Evolutionary conservation across 129 eudicot genomes (phyloP).

Genomic region (Lonicera japonica): DNA sequence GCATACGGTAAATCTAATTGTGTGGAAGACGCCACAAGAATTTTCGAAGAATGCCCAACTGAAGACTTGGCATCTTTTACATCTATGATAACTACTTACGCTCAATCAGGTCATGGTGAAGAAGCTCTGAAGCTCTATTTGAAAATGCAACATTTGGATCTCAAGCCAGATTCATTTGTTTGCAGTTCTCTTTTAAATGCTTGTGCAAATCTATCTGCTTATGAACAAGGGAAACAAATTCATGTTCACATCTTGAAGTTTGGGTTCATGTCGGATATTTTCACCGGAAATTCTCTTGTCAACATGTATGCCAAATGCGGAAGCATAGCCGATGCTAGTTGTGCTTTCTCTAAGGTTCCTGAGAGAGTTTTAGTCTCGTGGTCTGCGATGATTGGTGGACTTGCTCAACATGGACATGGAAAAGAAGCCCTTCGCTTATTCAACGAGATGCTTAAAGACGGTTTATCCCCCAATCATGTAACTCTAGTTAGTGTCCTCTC

Average conservation of each 20-base stretch:
- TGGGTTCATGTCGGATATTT: slow-evolving; percentile 56
- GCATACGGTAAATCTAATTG: slow-evolving; percentile 62
- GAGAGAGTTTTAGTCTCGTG: slow-evolving; percentile 73
- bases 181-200: slow-evolving; percentile 80
- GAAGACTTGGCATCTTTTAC: slow-evolving; percentile 80
- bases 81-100: slow-evolving; percentile 63
- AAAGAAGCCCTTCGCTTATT: slow-evolving; percentile 66
- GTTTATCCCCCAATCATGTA: slow-evolving; percentile 60
- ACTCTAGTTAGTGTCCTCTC: slow-evolving; percentile 74
- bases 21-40: slow-evolving; percentile 40
- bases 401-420: slow-evolving; percentile 88
- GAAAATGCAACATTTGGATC: slow-evolving; percentile 51
- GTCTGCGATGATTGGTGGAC: slow-evolving; percentile 90
- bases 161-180: slow-evolving; percentile 62
- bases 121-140: slow-evolving; percentile 67
- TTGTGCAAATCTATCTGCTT: slow-evolving; percentile 71
- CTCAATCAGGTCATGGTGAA: slow-evolving; percentile 84
- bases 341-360: slow-evolving; percentile 52
- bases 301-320: slow-evolving; percentile 96
- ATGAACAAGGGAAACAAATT: slow-evolving; percentile 85
- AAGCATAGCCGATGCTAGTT: slow-evolving; percentile 58
- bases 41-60: slow-evolving; percentile 47
- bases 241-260: slow-evolving; percentile 65
- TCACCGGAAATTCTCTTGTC: slow-evolving; percentile 76
- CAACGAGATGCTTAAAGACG: slow-evolving; percentile 57